A percentile compares a stretch with the other conserved stretches of the same genome.
Evolutionary conservation across 2,329 filamentous ascomycete species (phyloP).

Genomic region (Apiospora koreana): DNA sequence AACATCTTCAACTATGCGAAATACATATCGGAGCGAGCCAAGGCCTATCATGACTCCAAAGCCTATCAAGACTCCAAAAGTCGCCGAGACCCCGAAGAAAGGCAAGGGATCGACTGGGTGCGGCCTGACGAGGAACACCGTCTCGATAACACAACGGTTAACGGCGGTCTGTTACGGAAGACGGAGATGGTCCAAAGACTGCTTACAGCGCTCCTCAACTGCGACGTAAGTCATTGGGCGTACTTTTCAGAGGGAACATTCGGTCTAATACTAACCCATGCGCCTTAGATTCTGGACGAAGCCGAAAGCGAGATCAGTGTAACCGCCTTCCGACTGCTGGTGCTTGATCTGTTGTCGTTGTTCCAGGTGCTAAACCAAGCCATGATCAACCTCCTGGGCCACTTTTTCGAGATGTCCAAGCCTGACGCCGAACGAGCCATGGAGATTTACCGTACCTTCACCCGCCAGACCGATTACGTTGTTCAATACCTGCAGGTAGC

Average conservation of each 20-base stretch:
- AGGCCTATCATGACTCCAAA: constrained; percentile 80
- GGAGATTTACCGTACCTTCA: constrained; percentile 89
- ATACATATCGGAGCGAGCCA: constrained; percentile 81
- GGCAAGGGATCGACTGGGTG: constrained; percentile 74
- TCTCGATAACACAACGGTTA: constrained; percentile 82
- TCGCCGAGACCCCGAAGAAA: not conserved
- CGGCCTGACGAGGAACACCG: constrained; percentile 72
- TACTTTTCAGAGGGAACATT: not conserved
- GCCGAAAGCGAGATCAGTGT: constrained; percentile 96
- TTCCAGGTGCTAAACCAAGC: constrained; percentile 97
- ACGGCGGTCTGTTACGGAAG: constrained; percentile 89
- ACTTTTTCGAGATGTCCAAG: constrained; percentile 98
- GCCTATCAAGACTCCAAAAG: not conserved
- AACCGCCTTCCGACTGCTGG: constrained; percentile 88
- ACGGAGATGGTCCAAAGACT: constrained; percentile 90
- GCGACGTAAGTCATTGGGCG: constrained; percentile 65
- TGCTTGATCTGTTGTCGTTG: constrained; percentile 83
- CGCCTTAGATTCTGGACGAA: constrained; percentile 75
- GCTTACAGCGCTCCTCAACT: constrained; percentile 81
- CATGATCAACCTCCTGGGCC: constrained; percentile 93
- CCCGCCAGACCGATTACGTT: constrained; percentile 87
- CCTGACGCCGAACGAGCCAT: constrained; percentile 90
- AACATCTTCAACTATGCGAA: constrained; percentile 92
- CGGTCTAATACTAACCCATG: not conserved
- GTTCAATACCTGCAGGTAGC: constrained; percentile 88